These are phyloP conservation scores for Annulohypoxylon nitens DNA, from an alignment of 495 filamentous ascomycete genomes.

Conservation along the genomic window DNA sequence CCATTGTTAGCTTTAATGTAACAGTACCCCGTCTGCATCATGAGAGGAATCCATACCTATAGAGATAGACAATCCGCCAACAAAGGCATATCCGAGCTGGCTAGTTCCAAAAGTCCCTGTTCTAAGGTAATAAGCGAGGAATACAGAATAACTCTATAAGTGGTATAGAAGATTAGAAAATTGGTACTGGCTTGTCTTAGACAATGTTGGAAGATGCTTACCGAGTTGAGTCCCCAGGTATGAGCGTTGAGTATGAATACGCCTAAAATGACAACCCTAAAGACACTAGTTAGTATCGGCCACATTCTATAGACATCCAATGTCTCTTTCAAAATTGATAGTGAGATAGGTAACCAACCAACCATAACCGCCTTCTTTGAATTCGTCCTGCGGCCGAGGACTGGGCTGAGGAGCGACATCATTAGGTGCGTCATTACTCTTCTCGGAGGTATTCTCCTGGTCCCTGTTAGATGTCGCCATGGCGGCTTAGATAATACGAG, in stretches of 20 bases:
- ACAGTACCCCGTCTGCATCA: conserved; percentile 24
- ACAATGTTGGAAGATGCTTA: conserved; percentile 47
- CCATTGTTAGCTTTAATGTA: conserved; percentile 55
- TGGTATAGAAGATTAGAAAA: conserved; percentile 11
- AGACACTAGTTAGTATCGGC: conserved; percentile 10
- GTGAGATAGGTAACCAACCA: conserved; percentile 50
- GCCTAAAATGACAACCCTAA: conserved; percentile 65
- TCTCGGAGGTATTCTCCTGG: conserved; percentile 6
- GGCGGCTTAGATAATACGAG: conserved; percentile 2
- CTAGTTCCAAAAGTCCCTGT: conserved; percentile 69
- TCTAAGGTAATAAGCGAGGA: conserved; percentile 77
- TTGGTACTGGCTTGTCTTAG: neutral
- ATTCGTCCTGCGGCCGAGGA: conserved; percentile 47
- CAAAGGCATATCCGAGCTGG: conserved; percentile 75
- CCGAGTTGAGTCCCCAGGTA: conserved; percentile 71
- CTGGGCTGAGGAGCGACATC: conserved; percentile 7
- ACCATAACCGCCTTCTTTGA: conserved; percentile 62
- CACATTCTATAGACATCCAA: neutral
- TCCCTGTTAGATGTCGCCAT: conserved; percentile 29
- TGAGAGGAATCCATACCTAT: conserved; percentile 49
- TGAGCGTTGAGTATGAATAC: conserved; percentile 68
- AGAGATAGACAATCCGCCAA: conserved; percentile 78
- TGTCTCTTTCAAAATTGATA: neutral
- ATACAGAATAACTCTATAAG: conserved; percentile 74
- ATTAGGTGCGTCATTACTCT: conserved; percentile 25